Conservation (phyloP, 2,329 filamentous ascomycete genomes). For the Ophiostoma perfectum region DNA sequence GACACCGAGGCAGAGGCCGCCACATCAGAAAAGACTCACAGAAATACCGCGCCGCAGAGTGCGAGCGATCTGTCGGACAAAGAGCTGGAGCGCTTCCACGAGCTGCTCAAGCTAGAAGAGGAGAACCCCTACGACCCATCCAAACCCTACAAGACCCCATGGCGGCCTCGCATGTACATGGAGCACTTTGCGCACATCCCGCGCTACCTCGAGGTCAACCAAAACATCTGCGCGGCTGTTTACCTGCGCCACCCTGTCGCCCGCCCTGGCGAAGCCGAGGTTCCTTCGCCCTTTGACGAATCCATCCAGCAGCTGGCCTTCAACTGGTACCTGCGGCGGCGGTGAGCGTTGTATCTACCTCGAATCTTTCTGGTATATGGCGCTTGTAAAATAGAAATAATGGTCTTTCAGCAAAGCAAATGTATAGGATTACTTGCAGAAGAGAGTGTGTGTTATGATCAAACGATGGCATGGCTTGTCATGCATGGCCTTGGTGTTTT, state of each 20-base stretch:
- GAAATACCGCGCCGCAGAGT: background rate
- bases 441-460: conserved; percentile 1
- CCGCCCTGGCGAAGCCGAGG: conserved; percentile 70
- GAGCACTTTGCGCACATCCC: conserved; percentile 91
- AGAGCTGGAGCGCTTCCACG: conserved; percentile 50
- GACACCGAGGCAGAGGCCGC: conserved; percentile 3
- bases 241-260: conserved; percentile 93
- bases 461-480: conserved; percentile 8
- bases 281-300: conserved; percentile 73
- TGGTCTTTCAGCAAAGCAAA: background rate
- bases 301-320: conserved; percentile 74
- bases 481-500: background rate
- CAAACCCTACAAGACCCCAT: conserved; percentile 89
- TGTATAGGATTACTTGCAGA: background rate
- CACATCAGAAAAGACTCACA: conserved; percentile 10
- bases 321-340: conserved; percentile 86
- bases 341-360: background rate
- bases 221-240: conserved; percentile 90
- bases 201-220: conserved; percentile 93
- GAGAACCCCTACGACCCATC: conserved; percentile 70
- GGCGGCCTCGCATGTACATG: conserved; percentile 83
- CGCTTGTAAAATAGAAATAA: conserved; percentile 14
- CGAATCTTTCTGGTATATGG: background rate
- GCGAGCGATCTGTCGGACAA: conserved; percentile 39
- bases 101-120: conserved; percentile 56